These are phyloP conservation scores for Agaricus subrufescens DNA, from an alignment of 768 basidiomycete species.

Conservation along the genomic window DNA sequence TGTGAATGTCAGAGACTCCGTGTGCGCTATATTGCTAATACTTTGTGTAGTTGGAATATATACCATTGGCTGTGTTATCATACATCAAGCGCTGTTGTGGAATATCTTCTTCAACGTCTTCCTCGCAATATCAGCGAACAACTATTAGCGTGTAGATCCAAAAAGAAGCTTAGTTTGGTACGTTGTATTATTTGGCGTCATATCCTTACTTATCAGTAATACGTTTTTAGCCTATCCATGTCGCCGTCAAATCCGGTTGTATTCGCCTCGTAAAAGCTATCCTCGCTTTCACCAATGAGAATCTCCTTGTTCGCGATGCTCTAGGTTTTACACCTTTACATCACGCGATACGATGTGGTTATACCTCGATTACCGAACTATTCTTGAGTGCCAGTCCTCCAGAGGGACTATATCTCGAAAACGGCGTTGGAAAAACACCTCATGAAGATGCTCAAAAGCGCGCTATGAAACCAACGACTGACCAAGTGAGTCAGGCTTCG, in stretches of 20 bases:
- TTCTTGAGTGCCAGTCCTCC: slow-evolving; percentile 34
- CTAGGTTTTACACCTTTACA: slow-evolving; percentile 53
- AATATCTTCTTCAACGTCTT: slow-evolving; percentile 43
- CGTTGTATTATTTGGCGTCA: not conserved
- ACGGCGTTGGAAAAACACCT: slow-evolving; percentile 42
- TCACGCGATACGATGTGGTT: slow-evolving; percentile 32
- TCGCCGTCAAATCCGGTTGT: slow-evolving; percentile 38
- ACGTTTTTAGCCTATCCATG: slow-evolving; percentile 42
- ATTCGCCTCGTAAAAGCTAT: slow-evolving; percentile 28
- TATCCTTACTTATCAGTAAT: not conserved
- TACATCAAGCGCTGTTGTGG: slow-evolving; percentile 26
- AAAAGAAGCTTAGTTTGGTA: slow-evolving; percentile 43
- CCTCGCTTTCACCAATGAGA: slow-evolving; percentile 30
- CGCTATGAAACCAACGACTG: slow-evolving; percentile 21
- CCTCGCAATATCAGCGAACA: slow-evolving; percentile 43
- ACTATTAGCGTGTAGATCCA: slow-evolving; percentile 43
- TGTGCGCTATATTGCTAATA: not conserved
- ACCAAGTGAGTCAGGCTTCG: slow-evolving; percentile 10
- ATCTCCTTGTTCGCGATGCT: slow-evolving; percentile 36
- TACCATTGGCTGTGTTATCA: slow-evolving; percentile 40
- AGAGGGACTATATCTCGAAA: slow-evolving; percentile 41
- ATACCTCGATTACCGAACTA: slow-evolving; percentile 28
- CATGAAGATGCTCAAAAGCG: slow-evolving; percentile 27
- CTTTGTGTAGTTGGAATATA: slow-evolving; percentile 45
- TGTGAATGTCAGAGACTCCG: slow-evolving; percentile 3